Evolutionary conservation across 306 rosid species (phyloP).

Genomic region (Lathyrus oleraceus): DNA sequence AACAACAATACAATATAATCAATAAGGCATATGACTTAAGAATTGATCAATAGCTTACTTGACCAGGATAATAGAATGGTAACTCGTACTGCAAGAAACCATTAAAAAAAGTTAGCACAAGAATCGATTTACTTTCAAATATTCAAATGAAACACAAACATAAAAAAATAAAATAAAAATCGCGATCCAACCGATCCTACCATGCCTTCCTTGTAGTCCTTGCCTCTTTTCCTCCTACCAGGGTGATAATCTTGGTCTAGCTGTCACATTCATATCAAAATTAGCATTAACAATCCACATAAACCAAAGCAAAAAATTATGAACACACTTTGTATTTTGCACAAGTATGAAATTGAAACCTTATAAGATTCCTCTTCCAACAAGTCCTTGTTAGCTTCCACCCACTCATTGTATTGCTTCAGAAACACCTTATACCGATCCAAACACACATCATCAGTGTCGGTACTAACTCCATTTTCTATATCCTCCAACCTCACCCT

Average conservation of each 20-base stretch:
- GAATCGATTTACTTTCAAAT: slow-evolving; percentile 13
- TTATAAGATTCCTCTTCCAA: slow-evolving; percentile 85
- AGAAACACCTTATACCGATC: slow-evolving; percentile 87
- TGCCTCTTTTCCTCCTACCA: slow-evolving; percentile 97
- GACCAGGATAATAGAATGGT: slow-evolving; percentile 96
- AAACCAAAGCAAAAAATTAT: neutral
- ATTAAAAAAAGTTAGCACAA: slow-evolving; percentile 26
- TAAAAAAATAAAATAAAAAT: neutral
- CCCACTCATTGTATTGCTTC: slow-evolving; percentile 91
- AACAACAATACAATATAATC: slow-evolving; percentile 21
- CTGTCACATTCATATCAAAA: slow-evolving; percentile 47
- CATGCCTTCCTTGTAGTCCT: slow-evolving; percentile 94
- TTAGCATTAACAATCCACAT: slow-evolving; percentile 36
- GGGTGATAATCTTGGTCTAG: slow-evolving; percentile 91
- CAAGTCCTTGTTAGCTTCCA: slow-evolving; percentile 66
- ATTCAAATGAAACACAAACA: neutral
- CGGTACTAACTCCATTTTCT: slow-evolving; percentile 46
- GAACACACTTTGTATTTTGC: neutral
- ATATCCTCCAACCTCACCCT: slow-evolving; percentile 62
- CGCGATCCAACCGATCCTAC: slow-evolving; percentile 40
- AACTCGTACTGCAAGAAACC: slow-evolving; percentile 88
- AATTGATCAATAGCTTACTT: slow-evolving; percentile 57
- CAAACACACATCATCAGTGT: slow-evolving; percentile 59
- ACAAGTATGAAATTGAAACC: slow-evolving; percentile 47
- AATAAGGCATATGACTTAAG: slow-evolving; percentile 5